These are phyloP conservation scores for Neurospora crassa DNA, from an alignment of 2,329 filamentous ascomycete genomes.

Conservation along the genomic window DNA sequence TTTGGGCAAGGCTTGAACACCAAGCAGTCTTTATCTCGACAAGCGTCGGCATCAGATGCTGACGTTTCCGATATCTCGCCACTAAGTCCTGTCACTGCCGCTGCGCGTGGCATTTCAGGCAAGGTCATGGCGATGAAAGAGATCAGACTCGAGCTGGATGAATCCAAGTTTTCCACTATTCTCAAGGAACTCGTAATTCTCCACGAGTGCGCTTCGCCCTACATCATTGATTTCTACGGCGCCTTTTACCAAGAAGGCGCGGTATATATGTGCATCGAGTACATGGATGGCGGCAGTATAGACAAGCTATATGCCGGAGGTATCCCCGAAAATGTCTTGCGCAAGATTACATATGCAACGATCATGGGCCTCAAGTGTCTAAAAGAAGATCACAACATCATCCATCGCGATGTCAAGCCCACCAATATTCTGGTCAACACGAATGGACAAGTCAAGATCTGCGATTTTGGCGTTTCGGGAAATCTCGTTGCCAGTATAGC, in stretches of 20 bases:
- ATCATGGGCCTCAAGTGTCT: slow-evolving; percentile 84
- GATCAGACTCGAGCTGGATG: slow-evolving; percentile 88
- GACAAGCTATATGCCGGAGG: slow-evolving; percentile 91
- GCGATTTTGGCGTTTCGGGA: slow-evolving; percentile 94
- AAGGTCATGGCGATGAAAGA: slow-evolving; percentile 99
- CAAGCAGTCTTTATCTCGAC: slow-evolving; percentile 21
- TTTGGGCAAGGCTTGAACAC: slow-evolving; percentile 49
- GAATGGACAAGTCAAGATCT: slow-evolving; percentile 89
- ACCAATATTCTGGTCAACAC: slow-evolving; percentile 97
- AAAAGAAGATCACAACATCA: slow-evolving; percentile 98
- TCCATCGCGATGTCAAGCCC: slow-evolving; percentile 95
- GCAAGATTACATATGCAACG: slow-evolving; percentile 84
- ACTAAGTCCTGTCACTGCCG: slow-evolving; percentile 14
- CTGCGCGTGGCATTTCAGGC: slow-evolving; percentile 46
- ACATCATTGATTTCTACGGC: slow-evolving; percentile 97
- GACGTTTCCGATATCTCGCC: slow-evolving; percentile 23
- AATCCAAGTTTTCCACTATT: slow-evolving; percentile 93
- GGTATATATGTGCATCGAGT: slow-evolving; percentile 98
- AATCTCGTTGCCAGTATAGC: slow-evolving; percentile 96
- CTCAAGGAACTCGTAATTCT: slow-evolving; percentile 96
- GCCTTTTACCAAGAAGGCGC: slow-evolving; percentile 98
- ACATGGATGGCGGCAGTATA: slow-evolving; percentile 97
- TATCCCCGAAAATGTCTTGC: slow-evolving; percentile 77
- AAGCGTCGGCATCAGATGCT: slow-evolving; percentile 23
- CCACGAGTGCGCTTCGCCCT: slow-evolving; percentile 88